A percentile compares a stretch with the other conserved stretches of the same genome.
Conservation (phyloP, 768 basidiomycete species). For the Floccularia luteovirens region DNA sequence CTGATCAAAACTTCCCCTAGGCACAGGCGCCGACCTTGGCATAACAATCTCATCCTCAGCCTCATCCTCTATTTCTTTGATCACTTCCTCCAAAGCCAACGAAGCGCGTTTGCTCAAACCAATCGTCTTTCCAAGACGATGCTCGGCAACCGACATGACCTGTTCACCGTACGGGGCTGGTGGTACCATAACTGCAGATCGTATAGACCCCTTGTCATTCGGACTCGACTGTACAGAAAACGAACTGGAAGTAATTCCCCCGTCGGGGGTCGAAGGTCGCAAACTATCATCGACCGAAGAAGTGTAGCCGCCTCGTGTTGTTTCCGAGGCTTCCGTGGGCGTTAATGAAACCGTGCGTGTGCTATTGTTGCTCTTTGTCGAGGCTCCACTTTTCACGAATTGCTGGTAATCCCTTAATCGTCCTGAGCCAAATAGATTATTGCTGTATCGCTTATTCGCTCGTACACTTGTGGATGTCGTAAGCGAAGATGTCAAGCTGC, state of each 20-base stretch:
- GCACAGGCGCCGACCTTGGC: slow-evolving; percentile 50
- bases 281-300: slow-evolving; percentile 40
- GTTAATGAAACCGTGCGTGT: slow-evolving; percentile 42
- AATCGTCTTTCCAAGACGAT: slow-evolving; percentile 41
- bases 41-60: slow-evolving; percentile 72
- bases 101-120: slow-evolving; percentile 57
- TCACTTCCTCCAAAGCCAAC: slow-evolving; percentile 66
- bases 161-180: slow-evolving; percentile 29
- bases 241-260: slow-evolving; percentile 24
- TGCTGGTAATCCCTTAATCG: slow-evolving; percentile 70
- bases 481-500: slow-evolving; percentile 34
- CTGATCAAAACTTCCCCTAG: slow-evolving; percentile 29
- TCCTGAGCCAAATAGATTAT: slow-evolving; percentile 82
- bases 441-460: slow-evolving; percentile 70
- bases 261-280: slow-evolving; percentile 52
- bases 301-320: slow-evolving; percentile 20
- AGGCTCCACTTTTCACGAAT: slow-evolving; percentile 47
- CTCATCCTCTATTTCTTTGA: slow-evolving; percentile 68
- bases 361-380: slow-evolving; percentile 29
- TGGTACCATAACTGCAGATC: slow-evolving; percentile 31
- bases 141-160: slow-evolving; percentile 30
- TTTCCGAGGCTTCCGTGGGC: slow-evolving; percentile 36
- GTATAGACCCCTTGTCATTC: slow-evolving; percentile 29
- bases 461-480: slow-evolving; percentile 20
- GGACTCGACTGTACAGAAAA: slow-evolving; percentile 32